Base-by-base conservation (phyloP, 495 filamentous ascomycete genomes). In the Penicillium psychrofluorescens region DNA sequence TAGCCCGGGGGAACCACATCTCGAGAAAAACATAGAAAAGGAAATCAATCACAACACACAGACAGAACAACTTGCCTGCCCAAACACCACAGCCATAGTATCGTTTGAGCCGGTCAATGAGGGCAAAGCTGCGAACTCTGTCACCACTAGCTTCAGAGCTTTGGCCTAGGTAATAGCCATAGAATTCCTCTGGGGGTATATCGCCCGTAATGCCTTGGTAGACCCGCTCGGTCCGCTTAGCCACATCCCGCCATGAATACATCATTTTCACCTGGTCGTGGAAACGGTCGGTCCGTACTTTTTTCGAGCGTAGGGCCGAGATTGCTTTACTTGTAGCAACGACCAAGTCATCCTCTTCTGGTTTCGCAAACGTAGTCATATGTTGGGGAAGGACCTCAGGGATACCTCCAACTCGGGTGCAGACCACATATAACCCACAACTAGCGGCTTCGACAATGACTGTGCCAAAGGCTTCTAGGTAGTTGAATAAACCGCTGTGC, bases 11-110 rank as follows among this genome's bases (percentile, higher is more conserved):
- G 44, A 83, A 90, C 68, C 80, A 85, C 65, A 94, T 77, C 63
- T 97, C 94, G 36, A 96, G 67, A 41, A 91, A 79, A 28, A 94
- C 72, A 50, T 85, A 95, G 38, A 98, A 70, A 46, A 98, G 59
- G 53, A 91, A 96, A 58, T 98, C 92, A 37, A 97, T 84, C 48
- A 96, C 81, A n/a, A 91, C 90, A 47, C 90, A 96, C 2, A 98
- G 65, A 53, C 90, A 95, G 58, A 98, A 98, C 14, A 98, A 64
- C 65, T 98, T 98, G 7, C 92, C 92, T 8, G 92, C 92, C 92
- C 92, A 98, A 33, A 97, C 89, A 12, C 92, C 92, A 56, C 92
- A 98, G n/a, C 92, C 92, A 56, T 97, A 98, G 56, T 98, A 97
- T 28, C 90, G 68, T 64, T 98, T 98, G 13, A 98, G 62, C 14